Evolutionary conservation across 257 asterid genomes (phyloP).

Genomic region (Fraxinus americana): DNA sequence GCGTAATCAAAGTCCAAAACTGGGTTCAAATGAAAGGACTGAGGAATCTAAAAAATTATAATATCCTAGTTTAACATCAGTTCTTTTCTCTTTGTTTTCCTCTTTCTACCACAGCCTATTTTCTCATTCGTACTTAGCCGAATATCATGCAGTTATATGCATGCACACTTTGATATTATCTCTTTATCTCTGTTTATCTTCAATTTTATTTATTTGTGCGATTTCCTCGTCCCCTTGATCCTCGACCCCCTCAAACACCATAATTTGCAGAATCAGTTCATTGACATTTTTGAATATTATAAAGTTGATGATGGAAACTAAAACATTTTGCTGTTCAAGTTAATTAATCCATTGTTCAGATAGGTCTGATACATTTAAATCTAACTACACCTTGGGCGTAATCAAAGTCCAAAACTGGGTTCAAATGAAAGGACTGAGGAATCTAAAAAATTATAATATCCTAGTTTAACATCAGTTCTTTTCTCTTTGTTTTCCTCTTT

Average conservation of each 20-base stretch:
- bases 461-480: neutral
- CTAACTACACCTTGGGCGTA: neutral
- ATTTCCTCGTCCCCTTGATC: neutral
- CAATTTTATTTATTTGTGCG: neutral
- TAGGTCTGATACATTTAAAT: neutral
- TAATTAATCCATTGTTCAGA: neutral
- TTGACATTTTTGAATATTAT: neutral
- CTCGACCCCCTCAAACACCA: neutral
- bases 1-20: neutral
- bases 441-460: neutral
- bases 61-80: neutral
- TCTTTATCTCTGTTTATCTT: neutral
- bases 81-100: neutral
- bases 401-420: neutral
- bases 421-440: neutral
- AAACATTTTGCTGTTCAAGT: neutral
- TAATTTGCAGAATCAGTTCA: neutral
- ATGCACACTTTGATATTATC: neutral
- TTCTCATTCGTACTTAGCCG: neutral
- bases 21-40: neutral
- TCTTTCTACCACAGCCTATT: neutral
- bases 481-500: neutral
- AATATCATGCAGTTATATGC: neutral
- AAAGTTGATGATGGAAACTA: no score
- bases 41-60: neutral